Conservation (phyloP, 345 rosid genomes). For the Murraya paniculata region DNA sequence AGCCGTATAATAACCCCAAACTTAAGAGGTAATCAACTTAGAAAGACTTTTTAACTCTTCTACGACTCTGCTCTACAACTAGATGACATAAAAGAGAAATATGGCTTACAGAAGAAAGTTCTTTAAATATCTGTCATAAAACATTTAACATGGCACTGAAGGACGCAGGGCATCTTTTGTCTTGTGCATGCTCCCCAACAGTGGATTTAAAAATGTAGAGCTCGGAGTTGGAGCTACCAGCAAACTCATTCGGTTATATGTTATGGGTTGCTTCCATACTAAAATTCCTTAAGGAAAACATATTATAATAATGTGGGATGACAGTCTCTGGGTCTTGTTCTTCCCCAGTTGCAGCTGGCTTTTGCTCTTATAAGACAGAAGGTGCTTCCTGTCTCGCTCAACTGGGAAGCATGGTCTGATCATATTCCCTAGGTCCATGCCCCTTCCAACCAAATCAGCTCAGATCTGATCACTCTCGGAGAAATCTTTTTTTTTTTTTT, state of each 20-base stretch:
- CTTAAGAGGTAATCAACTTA: not conserved
- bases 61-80: not conserved
- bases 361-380: slow-evolving; percentile 16
- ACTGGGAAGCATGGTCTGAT: slow-evolving; percentile 70
- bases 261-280: not conserved
- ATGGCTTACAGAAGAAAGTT: not conserved
- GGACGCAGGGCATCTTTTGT: not conserved
- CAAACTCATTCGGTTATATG: not conserved
- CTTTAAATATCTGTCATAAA: not conserved
- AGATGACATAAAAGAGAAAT: not conserved
- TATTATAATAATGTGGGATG: not conserved
- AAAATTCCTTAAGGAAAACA: not conserved
- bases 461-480: slow-evolving; percentile 63
- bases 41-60: not conserved
- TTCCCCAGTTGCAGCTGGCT: not conserved
- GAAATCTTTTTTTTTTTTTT: slow-evolving; percentile 56
- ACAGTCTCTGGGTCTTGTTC: not conserved
- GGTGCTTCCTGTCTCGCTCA: slow-evolving; percentile 17
- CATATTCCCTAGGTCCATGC: slow-evolving; percentile 79
- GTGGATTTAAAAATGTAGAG: not conserved
- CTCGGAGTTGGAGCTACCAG: not conserved
- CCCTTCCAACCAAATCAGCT: slow-evolving; percentile 52
- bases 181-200: not conserved
- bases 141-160: not conserved
- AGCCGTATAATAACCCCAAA: not conserved